Conservation (phyloP, 495 filamentous ascomycete genomes). For the Annulohypoxylon bovei region DNA sequence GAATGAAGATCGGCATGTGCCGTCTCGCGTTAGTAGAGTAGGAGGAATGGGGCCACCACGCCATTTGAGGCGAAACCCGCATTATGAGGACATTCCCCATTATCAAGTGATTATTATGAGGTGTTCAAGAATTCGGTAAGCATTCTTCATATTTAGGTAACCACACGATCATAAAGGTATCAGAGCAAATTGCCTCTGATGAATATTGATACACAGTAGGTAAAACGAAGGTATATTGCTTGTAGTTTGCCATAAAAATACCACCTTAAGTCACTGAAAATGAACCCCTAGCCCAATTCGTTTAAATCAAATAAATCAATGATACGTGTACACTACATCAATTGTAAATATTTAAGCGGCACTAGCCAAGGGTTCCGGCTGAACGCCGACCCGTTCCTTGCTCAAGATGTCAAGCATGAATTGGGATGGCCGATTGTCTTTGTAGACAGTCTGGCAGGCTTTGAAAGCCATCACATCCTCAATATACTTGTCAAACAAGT, state of each 20-base stretch:
- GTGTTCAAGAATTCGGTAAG: background rate
- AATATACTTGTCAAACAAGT: slow-evolving; percentile 96
- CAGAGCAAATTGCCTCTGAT: background rate
- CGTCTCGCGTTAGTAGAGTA: background rate
- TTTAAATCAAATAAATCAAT: slow-evolving; percentile 14
- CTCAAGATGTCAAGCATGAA: slow-evolving; percentile 88
- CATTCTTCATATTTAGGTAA: background rate
- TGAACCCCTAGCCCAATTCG: background rate
- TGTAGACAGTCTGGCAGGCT: slow-evolving; percentile 73
- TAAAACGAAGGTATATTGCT: slow-evolving; percentile 4
- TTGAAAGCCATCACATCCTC: slow-evolving; percentile 90
- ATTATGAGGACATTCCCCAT: background rate
- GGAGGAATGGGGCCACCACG: background rate
- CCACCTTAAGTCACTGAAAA: background rate
- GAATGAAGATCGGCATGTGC: background rate
- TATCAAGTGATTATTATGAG: background rate
- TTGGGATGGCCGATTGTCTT: slow-evolving; percentile 84
- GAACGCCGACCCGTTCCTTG: slow-evolving; percentile 93
- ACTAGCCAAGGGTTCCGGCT: slow-evolving; percentile 65
- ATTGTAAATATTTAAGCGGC: slow-evolving; percentile 42
- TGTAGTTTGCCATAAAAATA: background rate
- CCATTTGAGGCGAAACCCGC: background rate
- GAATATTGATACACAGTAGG: background rate
- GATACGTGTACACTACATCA: slow-evolving; percentile 10
- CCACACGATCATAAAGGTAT: background rate